Conservation (phyloP, 2,329 filamentous ascomycete species). For the Achaetomium macrosporum region DNA sequence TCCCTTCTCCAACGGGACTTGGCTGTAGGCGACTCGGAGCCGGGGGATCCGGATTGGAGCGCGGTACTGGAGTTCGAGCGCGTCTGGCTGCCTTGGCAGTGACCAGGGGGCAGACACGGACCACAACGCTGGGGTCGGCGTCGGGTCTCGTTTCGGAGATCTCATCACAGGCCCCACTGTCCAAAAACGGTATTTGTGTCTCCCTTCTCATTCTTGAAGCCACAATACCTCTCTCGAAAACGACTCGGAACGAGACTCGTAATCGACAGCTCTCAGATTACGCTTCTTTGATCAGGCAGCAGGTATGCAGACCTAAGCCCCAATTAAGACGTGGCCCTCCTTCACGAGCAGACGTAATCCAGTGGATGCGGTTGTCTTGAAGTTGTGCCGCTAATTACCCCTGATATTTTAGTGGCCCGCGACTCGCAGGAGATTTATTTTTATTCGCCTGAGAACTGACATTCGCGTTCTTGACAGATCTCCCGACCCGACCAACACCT, state of each 20-base stretch:
- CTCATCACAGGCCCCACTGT: constrained; percentile 12
- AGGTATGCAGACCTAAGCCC: constrained; percentile 14
- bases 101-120: constrained; percentile 6
- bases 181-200: constrained; percentile 2
- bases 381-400: not conserved
- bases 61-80: constrained; percentile 5
- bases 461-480: constrained; percentile 25
- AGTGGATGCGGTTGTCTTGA: constrained; percentile 1
- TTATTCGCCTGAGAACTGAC: constrained; percentile 18
- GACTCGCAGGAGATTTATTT: constrained; percentile 17
- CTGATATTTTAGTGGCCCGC: constrained; percentile 10
- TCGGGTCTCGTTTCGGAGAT: constrained; percentile 15
- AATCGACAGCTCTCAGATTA: constrained; percentile 10
- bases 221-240: not conserved
- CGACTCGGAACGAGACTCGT: constrained; percentile 7
- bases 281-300: constrained; percentile 12
- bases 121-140: constrained; percentile 7
- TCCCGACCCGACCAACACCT: constrained; percentile 10
- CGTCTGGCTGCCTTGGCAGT: not conserved
- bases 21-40: constrained; percentile 10
- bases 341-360: not conserved
- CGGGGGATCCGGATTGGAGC: constrained; percentile 13
- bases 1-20: constrained; percentile 1
- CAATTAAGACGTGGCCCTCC: not conserved
- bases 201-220: not conserved